Evolutionary conservation across 495 filamentous ascomycete species (phyloP).

Genomic region (Poronia punctata): DNA sequence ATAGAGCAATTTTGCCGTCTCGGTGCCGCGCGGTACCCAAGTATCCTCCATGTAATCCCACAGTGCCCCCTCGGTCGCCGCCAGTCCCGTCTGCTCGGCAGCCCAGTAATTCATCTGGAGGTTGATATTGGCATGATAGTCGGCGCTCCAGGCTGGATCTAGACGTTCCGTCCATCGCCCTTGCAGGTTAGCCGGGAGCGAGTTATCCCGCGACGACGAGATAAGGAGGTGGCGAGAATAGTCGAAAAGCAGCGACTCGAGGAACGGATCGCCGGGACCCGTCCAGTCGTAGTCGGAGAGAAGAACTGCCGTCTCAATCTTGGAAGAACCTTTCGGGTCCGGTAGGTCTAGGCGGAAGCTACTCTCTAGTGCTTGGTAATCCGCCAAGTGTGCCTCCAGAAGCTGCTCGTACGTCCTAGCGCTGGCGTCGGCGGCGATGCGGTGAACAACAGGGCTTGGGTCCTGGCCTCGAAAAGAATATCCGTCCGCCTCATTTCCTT

Average conservation of each 20-base stretch:
- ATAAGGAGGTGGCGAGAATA: conserved; percentile 43
- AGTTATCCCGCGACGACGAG: conserved; percentile 30
- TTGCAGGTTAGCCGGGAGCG: conserved; percentile 12
- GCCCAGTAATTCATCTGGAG: conserved; percentile 42
- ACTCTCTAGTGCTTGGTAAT: conserved; percentile 29
- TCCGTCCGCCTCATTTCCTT: conserved; percentile 31
- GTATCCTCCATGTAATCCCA: conserved; percentile 46
- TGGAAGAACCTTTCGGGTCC: conserved; percentile 28
- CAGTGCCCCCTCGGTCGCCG: conserved; percentile 18
- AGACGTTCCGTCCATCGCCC: conserved; percentile 8
- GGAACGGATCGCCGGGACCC: conserved; percentile 32
- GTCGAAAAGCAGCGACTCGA: conserved; percentile 40
- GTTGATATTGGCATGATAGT: conserved; percentile 48
- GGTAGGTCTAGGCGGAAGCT: conserved; percentile 36
- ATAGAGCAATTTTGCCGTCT: conserved; percentile 44
- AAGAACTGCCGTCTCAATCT: conserved; percentile 31
- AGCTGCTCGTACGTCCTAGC: conserved; percentile 23
- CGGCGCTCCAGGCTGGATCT: conserved; percentile 38
- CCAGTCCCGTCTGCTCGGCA: conserved; percentile 8
- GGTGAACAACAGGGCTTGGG: conserved; percentile 29
- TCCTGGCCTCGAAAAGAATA: conserved; percentile 43
- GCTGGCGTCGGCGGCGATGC: conserved; percentile 23
- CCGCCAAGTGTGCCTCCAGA: conserved; percentile 29
- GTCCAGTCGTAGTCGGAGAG: conserved; percentile 27
- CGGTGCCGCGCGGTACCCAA: conserved; percentile 43